These are phyloP conservation scores for Phalaenopsis aphrodite DNA, from an alignment of 106 monocot species.

Conservation along the genomic window DNA sequence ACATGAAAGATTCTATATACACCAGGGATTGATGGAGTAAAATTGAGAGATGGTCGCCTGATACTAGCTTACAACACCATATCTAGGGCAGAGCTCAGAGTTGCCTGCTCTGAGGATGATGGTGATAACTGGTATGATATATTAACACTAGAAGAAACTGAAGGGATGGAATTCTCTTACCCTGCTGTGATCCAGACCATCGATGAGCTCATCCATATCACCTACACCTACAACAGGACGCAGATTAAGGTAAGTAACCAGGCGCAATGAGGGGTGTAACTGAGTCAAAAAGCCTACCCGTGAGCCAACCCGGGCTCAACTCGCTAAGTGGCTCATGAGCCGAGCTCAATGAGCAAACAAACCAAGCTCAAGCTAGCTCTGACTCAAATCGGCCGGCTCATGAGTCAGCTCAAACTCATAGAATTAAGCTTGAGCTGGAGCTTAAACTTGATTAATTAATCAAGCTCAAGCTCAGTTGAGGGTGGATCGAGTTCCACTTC, in stretches of 20 bases:
- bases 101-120: constrained; percentile 62
- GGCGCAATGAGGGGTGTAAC: too few relatives aligned
- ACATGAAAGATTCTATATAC: background rate
- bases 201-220: constrained; percentile 65
- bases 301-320: too few relatives aligned
- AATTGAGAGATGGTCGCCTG: constrained; percentile 67
- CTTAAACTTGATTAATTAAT: too few relatives aligned
- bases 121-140: constrained; percentile 79
- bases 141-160: constrained; percentile 61
- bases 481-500: too few relatives aligned
- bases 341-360: too few relatives aligned
- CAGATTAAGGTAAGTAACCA: constrained; percentile 74
- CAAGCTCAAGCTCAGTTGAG: too few relatives aligned
- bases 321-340: too few relatives aligned
- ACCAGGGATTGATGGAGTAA: constrained; percentile 79
- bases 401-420: too few relatives aligned
- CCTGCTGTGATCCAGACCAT: constrained; percentile 67
- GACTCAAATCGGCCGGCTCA: too few relatives aligned
- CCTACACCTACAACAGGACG: constrained; percentile 91
- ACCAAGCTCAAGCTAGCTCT: too few relatives aligned
- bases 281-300: too few relatives aligned
- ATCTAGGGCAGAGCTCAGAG: constrained; percentile 70
- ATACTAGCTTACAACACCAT: constrained; percentile 70
- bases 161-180: constrained; percentile 86
- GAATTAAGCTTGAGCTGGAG: too few relatives aligned